Conservation (phyloP, 2,329 filamentous ascomycete genomes). For the Juglanconis sp. region DNA sequence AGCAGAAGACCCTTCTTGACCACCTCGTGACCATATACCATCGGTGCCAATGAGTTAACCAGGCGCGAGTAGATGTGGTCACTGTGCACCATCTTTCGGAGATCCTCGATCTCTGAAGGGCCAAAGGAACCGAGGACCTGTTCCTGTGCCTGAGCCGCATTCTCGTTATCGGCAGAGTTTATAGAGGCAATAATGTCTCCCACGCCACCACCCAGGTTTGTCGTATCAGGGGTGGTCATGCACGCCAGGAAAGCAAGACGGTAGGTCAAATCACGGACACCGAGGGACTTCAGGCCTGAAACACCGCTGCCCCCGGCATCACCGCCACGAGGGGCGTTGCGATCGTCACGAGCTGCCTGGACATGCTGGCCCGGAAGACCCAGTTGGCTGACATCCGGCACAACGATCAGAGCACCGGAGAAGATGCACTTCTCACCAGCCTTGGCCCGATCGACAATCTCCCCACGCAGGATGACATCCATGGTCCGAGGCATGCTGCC, state of each 20-base stretch:
- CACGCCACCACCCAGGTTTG: slow-evolving; percentile 75
- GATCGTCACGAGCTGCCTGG: slow-evolving; percentile 80
- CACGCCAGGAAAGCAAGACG: slow-evolving; percentile 94
- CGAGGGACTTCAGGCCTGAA: slow-evolving; percentile 83
- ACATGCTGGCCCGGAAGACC: slow-evolving; percentile 82
- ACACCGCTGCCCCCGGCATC: slow-evolving; percentile 84
- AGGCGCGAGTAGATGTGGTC: slow-evolving; percentile 92
- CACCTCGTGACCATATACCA: slow-evolving; percentile 94
- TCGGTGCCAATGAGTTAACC: slow-evolving; percentile 91
- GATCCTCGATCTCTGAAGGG: slow-evolving; percentile 81
- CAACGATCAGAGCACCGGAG: slow-evolving; percentile 91
- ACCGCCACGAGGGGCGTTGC: slow-evolving; percentile 66
- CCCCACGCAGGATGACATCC: slow-evolving; percentile 92
- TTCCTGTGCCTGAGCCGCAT: slow-evolving; percentile 82
- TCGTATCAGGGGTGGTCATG: slow-evolving; percentile 89
- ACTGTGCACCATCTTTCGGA: slow-evolving; percentile 89
- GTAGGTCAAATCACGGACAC: slow-evolving; percentile 93
- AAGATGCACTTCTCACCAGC: slow-evolving; percentile 98
- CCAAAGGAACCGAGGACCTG: slow-evolving; percentile 85
- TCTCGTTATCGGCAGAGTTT: slow-evolving; percentile 67
- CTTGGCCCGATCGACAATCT: slow-evolving; percentile 96
- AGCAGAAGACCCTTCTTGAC: slow-evolving; percentile 96
- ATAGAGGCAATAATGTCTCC: slow-evolving; percentile 82
- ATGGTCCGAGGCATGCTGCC: slow-evolving; percentile 98
- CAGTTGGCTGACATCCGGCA: slow-evolving; percentile 94